Evolutionary conservation across 1,284 basidiomycete species (phyloP).

Genomic region (Stygiomarasmius scandens): DNA sequence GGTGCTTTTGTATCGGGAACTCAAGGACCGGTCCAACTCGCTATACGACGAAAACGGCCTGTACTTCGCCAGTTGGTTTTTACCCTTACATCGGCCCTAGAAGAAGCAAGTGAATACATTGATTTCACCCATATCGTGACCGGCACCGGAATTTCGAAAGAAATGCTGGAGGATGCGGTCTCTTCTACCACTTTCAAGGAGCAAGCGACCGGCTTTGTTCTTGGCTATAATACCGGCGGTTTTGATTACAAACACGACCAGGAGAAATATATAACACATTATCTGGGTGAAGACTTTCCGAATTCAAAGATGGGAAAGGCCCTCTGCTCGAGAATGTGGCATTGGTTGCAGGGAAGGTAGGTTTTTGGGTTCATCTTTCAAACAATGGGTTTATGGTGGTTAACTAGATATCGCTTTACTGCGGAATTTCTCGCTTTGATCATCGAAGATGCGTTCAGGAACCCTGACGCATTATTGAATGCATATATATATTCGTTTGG

Average conservation of each 20-base stretch:
- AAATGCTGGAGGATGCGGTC: background rate
- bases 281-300: background rate
- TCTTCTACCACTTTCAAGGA: background rate
- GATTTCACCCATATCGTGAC: background rate
- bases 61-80: slow-evolving; percentile 2
- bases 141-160: slow-evolving; percentile 1
- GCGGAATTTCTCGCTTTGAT: slow-evolving; percentile 7
- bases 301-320: background rate
- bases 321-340: background rate
- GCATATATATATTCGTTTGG: background rate
- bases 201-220: no score
- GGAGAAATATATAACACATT: background rate
- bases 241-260: background rate
- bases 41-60: background rate
- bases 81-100: background rate
- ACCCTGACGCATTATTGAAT: slow-evolving; percentile 1
- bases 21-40: no score
- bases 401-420: slow-evolving; percentile 12
- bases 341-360: slow-evolving; percentile 6
- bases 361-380: background rate
- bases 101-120: background rate
- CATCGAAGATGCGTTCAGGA: slow-evolving; percentile 1
- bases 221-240: background rate
- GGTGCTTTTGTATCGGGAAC: slow-evolving; percentile 4
- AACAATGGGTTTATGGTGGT: background rate